Conservation (phyloP, 1,284 basidiomycete genomes). For the Ustilago tritici region DNA sequence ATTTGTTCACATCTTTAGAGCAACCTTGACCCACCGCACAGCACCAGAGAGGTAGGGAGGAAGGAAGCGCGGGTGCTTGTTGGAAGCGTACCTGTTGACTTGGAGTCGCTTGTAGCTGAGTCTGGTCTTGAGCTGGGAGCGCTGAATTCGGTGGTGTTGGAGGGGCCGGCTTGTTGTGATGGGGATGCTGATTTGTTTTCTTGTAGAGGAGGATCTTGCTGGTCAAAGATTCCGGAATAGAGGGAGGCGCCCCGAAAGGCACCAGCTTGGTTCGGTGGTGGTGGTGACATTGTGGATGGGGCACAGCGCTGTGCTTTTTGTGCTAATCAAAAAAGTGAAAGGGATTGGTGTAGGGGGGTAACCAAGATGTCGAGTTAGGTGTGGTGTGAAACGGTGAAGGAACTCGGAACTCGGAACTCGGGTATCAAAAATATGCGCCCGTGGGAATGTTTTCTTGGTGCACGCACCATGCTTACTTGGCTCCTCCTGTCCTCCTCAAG, state of each 20-base stretch:
- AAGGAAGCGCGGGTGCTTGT: conserved; percentile 4
- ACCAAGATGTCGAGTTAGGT: not conserved
- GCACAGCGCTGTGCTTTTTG: not conserved
- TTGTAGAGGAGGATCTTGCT: not conserved
- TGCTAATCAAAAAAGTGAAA: not conserved
- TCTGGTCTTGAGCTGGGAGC: not conserved
- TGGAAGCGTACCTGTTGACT: conserved; percentile 54
- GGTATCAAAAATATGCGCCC: not conserved
- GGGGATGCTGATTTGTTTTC: not conserved
- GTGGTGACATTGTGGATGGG: conserved; percentile 1
- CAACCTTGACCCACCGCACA: not conserved
- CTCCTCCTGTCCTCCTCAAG: not conserved
- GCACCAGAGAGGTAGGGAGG: not conserved
- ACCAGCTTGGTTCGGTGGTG: conserved; percentile 12
- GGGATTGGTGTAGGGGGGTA: not conserved
- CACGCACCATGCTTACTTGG: conserved; percentile 13
- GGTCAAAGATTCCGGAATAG: conserved; percentile 54
- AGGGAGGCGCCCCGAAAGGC: conserved; percentile 47
- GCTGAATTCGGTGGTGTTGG: not conserved
- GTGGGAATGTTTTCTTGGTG: not conserved
- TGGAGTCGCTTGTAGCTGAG: conserved; percentile 10
- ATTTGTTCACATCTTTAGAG: conserved; percentile 14
- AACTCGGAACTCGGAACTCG: conserved; percentile 1
- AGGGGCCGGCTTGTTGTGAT: not conserved
- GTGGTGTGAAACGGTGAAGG: not conserved